A percentile compares a stretch with the other conserved stretches of the same genome.
phyloP scores from a whole-genome alignment of 345 rosid genomes.

The Adansonia digitata region DNA sequence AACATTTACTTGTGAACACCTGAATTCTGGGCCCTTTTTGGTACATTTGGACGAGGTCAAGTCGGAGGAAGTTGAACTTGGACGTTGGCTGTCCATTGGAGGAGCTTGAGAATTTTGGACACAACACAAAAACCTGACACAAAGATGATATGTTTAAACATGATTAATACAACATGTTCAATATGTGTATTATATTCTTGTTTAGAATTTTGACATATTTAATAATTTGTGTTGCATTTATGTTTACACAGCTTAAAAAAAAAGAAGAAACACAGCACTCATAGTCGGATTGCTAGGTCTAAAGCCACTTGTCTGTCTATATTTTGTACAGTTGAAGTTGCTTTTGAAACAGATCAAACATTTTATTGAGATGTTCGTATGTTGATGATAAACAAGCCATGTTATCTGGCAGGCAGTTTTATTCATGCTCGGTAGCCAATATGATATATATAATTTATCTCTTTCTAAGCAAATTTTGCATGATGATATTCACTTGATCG shows the following conservation, averaged over 20 bases:
- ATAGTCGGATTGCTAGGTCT: background rate
- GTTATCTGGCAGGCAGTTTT: background rate
- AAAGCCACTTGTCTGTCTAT: background rate
- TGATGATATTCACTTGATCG: constrained; percentile 1
- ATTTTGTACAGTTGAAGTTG: background rate
- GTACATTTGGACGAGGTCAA: background rate
- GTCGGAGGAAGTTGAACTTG: background rate
- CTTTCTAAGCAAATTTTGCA: background rate
- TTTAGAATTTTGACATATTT: background rate
- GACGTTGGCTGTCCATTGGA: background rate
- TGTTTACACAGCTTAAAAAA: background rate
- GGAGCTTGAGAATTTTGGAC: background rate
- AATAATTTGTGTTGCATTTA: background rate
- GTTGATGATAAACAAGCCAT: background rate
- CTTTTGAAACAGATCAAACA: background rate
- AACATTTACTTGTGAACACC: background rate
- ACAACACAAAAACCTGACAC: background rate
- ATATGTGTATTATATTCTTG: background rate
- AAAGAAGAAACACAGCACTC: background rate
- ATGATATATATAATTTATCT: background rate
- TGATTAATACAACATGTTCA: background rate
- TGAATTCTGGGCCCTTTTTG: background rate
- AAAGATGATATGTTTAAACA: background rate
- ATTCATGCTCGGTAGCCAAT: background rate
- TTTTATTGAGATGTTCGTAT: background rate